Conservation (phyloP, 305 asterid genomes). For the Fraxinus greggii region DNA sequence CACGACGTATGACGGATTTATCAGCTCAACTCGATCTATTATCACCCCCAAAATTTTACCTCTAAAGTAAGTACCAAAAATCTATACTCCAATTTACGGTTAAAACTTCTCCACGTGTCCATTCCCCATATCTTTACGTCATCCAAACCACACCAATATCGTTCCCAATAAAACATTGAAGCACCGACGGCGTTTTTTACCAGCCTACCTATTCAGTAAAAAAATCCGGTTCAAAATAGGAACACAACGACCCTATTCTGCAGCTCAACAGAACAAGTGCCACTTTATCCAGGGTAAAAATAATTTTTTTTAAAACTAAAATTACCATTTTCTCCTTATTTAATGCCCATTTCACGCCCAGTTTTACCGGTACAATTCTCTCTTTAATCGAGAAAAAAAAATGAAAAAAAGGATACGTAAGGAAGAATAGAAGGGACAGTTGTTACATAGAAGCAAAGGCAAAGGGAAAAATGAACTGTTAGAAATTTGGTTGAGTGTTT, state of each 20-base stretch:
- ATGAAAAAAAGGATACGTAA: constrained; percentile 34
- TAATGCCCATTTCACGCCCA: neutral
- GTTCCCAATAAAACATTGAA: neutral
- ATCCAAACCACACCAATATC: neutral
- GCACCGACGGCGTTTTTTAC: neutral
- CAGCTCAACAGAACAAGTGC: constrained; percentile 27
- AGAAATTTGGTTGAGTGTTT: constrained; percentile 26
- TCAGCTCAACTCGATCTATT: neutral
- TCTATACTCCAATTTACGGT: neutral
- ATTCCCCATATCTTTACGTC: neutral
- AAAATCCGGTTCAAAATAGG: constrained; percentile 19
- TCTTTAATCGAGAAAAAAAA: neutral
- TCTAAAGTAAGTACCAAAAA: neutral
- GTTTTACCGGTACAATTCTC: neutral
- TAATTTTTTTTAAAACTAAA: neutral
- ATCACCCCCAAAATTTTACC: neutral
- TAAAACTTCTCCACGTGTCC: neutral
- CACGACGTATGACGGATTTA: neutral
- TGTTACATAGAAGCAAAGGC: constrained; percentile 21
- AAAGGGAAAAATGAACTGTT: constrained; percentile 32
- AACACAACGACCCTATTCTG: constrained; percentile 28
- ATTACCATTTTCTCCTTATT: neutral
- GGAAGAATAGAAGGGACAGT: neutral
- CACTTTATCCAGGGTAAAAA: constrained; percentile 20
- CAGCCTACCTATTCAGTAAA: neutral